These are phyloP conservation scores for Fusarium incarnatum DNA, from an alignment of 2,329 filamentous ascomycete genomes.

Conservation along the genomic window DNA sequence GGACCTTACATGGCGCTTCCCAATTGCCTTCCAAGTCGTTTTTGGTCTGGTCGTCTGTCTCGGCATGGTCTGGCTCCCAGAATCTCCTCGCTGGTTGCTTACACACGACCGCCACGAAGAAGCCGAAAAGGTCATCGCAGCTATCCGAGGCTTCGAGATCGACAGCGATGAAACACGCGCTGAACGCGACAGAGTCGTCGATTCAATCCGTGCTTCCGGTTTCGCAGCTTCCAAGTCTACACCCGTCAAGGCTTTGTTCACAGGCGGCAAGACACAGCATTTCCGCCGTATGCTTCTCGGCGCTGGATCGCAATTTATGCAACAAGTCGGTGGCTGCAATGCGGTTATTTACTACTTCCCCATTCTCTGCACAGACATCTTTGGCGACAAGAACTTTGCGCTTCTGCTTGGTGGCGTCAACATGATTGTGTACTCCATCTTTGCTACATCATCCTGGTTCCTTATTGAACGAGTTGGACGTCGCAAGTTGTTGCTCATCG, in stretches of 20 bases:
- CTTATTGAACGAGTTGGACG: constrained; percentile 61
- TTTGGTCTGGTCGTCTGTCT: constrained; percentile 59
- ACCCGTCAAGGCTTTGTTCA: constrained; percentile 66
- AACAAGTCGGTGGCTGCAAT: constrained; percentile 70
- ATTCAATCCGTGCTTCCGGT: constrained; percentile 64
- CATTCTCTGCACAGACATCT: constrained; percentile 61
- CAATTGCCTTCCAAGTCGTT: constrained; percentile 57
- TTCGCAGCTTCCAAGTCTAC: constrained; percentile 58
- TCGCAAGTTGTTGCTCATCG: constrained; percentile 59
- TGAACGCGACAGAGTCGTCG: constrained; percentile 65
- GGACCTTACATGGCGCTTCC: constrained; percentile 66
- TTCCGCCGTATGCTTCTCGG: constrained; percentile 73
- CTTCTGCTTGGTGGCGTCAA: constrained; percentile 64
- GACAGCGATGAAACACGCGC: constrained; percentile 67
- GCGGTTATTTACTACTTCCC: constrained; percentile 72
- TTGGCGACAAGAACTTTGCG: constrained; percentile 56
- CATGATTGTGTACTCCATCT: constrained; percentile 67
- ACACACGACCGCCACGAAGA: constrained; percentile 62
- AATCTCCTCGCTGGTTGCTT: constrained; percentile 60
- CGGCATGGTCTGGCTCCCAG: constrained; percentile 59
- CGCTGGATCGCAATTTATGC: constrained; percentile 69
- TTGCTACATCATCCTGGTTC: constrained; percentile 67
- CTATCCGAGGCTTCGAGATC: constrained; percentile 54
- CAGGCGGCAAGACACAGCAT: constrained; percentile 73
- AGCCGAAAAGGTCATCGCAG: constrained; percentile 48